Conservation (phyloP, 2,329 filamentous ascomycete species). For the Trichoderma brevicompactum region DNA sequence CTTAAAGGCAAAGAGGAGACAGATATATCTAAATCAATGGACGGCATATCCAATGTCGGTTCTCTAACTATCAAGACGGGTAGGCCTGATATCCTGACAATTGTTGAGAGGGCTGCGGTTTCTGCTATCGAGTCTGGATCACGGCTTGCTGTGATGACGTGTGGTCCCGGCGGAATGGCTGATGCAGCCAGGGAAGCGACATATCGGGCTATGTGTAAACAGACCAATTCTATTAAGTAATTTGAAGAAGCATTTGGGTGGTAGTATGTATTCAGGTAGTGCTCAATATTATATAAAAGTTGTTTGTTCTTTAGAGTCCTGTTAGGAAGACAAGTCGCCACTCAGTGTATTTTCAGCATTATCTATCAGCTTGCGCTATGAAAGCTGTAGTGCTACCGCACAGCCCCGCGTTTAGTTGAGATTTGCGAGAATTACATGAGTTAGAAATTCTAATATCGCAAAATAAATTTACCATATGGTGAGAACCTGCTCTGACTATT, state of each 20-base stretch:
- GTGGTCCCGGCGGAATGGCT: not conserved
- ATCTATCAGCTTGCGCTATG: no score
- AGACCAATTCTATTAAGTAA: conserved; percentile 3
- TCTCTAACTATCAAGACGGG: not conserved
- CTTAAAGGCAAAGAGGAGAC: conserved; percentile 9
- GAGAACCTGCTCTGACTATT: no score
- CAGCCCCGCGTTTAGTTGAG: no score
- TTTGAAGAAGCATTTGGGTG: conserved; percentile 23
- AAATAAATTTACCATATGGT: no score
- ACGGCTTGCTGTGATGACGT: conserved; percentile 6
- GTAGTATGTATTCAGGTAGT: not conserved
- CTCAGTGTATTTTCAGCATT: no score
- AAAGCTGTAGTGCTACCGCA: no score
- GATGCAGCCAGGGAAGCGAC: conserved; percentile 12
- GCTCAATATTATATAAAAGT: not conserved
- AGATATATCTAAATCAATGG: not conserved
- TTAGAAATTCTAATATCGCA: no score
- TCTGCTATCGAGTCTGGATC: conserved; percentile 12
- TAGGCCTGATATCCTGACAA: not conserved
- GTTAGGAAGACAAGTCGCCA: no score
- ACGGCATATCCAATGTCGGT: not conserved
- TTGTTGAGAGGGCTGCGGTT: conserved; percentile 4
- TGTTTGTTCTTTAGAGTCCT: no score
- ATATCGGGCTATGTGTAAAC: not conserved
- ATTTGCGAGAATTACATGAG: no score